A percentile compares a stretch with the other conserved stretches of the same genome.
Conservation (phyloP, 192 early-diverging fungal genomes). For the Backusella luteola region DNA sequence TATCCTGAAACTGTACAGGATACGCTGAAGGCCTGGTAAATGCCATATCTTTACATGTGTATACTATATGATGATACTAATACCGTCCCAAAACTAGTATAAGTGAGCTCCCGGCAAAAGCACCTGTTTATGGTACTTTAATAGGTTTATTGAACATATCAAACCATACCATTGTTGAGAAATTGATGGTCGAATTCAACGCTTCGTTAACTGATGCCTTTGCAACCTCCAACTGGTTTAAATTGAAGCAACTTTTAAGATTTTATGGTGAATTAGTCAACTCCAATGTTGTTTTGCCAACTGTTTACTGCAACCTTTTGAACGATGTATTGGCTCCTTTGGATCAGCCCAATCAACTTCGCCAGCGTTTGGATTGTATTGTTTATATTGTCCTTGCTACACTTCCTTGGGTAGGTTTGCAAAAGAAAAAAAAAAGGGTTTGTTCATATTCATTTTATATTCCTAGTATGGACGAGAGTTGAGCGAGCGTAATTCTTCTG, state of each 20-base stretch:
- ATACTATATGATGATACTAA: background rate
- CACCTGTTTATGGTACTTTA: constrained; percentile 75
- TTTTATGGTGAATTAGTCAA: constrained; percentile 83
- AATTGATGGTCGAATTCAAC: constrained; percentile 62
- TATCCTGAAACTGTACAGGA: constrained; percentile 60
- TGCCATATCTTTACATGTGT: background rate
- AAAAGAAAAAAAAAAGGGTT: background rate
- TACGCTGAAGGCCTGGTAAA: constrained; percentile 60
- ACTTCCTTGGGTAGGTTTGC: constrained; percentile 69
- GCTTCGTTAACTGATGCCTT: constrained; percentile 57
- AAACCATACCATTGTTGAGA: constrained; percentile 34
- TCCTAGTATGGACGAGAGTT: constrained; percentile 47
- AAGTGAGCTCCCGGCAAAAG: constrained; percentile 72
- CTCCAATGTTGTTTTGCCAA: constrained; percentile 69
- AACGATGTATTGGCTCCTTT: constrained; percentile 61
- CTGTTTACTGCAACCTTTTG: constrained; percentile 62
- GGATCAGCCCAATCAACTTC: constrained; percentile 47
- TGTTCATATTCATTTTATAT: background rate
- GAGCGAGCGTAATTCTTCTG: constrained; percentile 47
- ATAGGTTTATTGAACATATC: constrained; percentile 74
- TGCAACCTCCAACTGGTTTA: constrained; percentile 58
- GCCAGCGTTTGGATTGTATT: constrained; percentile 43
- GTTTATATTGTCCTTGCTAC: constrained; percentile 74
- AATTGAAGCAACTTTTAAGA: constrained; percentile 74
- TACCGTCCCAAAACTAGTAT: constrained; percentile 43